Evolutionary conservation across 1,284 basidiomycete species (phyloP), one percentile per base, ranked within the genome.

Genomic region (Pterulicium gracile): DNA sequence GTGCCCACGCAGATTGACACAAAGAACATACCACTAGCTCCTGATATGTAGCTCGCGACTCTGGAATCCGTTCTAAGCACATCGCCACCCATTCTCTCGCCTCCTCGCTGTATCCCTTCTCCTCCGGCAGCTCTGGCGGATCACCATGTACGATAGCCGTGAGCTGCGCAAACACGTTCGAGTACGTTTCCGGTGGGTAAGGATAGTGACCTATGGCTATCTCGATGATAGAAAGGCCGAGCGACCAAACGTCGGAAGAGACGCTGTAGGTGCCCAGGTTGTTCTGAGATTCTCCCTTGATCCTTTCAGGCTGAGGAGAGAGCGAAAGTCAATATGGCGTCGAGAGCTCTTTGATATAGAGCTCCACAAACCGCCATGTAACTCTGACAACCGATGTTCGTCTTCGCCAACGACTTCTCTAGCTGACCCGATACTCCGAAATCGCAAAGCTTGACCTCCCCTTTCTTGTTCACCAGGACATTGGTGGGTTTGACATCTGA

Each of bases 351-450:
- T 62, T 17, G 36, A 39, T 13, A 39, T 17, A 32, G 10, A 32
- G 36, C n/a, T 39, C n/a, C n/a, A 39, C 36, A 13, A 17, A 89
- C 88, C 42, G 95, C 95, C 94, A 98, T 98, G 67, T 98, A 98
- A 52, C 82, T 88, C 64, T 98, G 96, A 63, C 96, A 98, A 2
- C 96, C 95, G 40, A 98, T 98, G 58, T 98, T 98, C 13, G 95
- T 98, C 70, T 96, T 97, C 19, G 96, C 95, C 17, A 98, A 71
- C 49, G 85, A 90, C 62, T 94, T 93, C 62, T 98, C 94, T 34
- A 98, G 75, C 62, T 98, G 94, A 2, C 95, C 95, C 2, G 93
- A 97, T 0, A 98, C 94, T 20, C 95, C 96, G 63, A 98, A 98
- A 63, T 98, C 95, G 61, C 94, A 97, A 1, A 98, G 74, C 67